These are phyloP conservation scores for Adansonia gregorii DNA, from an alignment of 441 rosid species.

Conservation along the genomic window DNA sequence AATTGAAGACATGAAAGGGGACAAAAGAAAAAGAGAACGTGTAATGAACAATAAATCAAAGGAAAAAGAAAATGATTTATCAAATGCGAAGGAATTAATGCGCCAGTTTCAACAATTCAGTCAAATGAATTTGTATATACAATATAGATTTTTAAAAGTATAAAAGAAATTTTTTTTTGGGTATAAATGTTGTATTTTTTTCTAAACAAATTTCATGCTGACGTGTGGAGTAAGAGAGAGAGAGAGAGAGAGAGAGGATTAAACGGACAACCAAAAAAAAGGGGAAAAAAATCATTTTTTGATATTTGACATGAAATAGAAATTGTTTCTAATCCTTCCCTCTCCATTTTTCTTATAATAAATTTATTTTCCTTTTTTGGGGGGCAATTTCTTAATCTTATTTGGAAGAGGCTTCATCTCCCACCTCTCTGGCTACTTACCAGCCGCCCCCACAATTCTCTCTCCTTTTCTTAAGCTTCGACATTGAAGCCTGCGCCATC, in stretches of 20 bases:
- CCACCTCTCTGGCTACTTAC: not conserved
- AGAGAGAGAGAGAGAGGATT: not conserved
- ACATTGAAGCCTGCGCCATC: slow-evolving; percentile 27
- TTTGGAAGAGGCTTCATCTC: slow-evolving; percentile 23
- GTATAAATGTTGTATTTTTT: not conserved
- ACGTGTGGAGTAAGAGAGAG: not conserved
- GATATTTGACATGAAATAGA: not conserved
- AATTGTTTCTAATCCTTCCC: slow-evolving; percentile 11
- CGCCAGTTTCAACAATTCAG: not conserved
- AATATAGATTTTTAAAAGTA: not conserved
- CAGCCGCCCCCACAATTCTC: slow-evolving; percentile 26
- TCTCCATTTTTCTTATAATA: slow-evolving; percentile 9
- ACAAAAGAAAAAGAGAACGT: not conserved
- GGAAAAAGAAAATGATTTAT: not conserved
- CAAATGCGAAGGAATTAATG: not conserved
- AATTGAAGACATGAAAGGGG: not conserved
- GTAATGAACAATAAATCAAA: not conserved
- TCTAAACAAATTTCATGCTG: not conserved
- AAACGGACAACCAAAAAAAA: not conserved
- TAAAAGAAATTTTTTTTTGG: not conserved
- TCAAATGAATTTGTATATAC: too few relatives aligned
- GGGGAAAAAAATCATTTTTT: not conserved
- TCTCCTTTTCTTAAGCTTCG: not conserved
- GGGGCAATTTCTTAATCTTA: not conserved
- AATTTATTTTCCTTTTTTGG: not conserved